phyloP scores from a whole-genome alignment of 2,329 filamentous ascomycete genomes.

The Nemania sp. region DNA sequence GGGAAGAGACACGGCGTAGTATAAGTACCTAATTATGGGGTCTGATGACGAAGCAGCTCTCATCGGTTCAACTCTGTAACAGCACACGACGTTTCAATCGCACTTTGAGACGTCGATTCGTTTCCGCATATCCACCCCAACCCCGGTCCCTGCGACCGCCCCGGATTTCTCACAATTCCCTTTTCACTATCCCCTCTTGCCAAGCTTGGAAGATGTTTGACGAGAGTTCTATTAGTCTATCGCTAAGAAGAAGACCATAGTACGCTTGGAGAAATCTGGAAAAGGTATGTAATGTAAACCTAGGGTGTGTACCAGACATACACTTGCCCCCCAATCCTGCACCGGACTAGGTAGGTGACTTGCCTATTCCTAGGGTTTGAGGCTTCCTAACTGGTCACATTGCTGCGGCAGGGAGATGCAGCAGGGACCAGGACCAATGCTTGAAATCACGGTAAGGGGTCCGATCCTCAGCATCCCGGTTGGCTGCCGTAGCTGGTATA shows the following conservation, averaged over 20 bases:
- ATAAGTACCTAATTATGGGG: neutral
- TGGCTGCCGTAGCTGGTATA: conserved; percentile 11
- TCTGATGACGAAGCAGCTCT: conserved; percentile 7
- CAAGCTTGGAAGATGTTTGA: conserved; percentile 22
- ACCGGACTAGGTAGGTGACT: neutral
- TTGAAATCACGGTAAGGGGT: neutral
- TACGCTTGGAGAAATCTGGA: no score
- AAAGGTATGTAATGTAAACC: no score
- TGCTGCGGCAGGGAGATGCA: conserved; percentile 14
- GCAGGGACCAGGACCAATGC: no score
- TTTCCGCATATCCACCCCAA: conserved; percentile 1
- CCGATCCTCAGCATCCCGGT: neutral
- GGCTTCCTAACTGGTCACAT: conserved; percentile 7
- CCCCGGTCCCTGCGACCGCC: neutral
- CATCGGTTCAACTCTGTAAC: conserved; percentile 17
- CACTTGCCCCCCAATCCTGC: neutral
- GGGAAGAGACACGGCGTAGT: neutral
- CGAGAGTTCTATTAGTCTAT: neutral
- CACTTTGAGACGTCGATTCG: conserved; percentile 12
- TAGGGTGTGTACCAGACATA: no score
- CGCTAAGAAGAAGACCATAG: no score
- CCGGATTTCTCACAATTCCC: conserved; percentile 7
- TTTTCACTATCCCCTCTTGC: conserved; percentile 12
- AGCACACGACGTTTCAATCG: conserved; percentile 18
- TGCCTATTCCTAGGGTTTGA: conserved; percentile 10